Base-by-base conservation (phyloP, 495 filamentous ascomycete genomes). In the Peziza echinospora region DNA sequence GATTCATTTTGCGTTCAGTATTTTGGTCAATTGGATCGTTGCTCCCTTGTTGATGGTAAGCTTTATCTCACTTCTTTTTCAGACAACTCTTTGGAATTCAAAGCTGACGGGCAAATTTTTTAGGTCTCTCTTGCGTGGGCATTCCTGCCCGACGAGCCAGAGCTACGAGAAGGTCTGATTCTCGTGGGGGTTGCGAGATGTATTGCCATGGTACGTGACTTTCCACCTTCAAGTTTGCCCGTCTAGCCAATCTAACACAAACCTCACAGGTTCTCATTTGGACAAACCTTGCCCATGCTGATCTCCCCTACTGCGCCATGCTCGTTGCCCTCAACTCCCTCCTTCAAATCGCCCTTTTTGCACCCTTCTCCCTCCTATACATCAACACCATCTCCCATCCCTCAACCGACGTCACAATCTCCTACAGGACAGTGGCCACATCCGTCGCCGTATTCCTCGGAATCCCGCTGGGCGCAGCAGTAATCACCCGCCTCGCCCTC, bases 1-100 rank as follows among this genome's bases (percentile, higher is more conserved):
- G 84, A 69, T 75, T 13, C 86, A 93, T 56, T 70, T 93, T 45
- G 65, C 52, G 0, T 82, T 94, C 56, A 84, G 79, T 51, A 58
- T 94, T 21, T 45, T 89, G 19, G 59, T 85, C 28, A 93, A 94
- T 53, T 93, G 86, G 86, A 70, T 93, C 45, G 58, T 93, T n/a
- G 83, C 83, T 0, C 87, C 86, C 0, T 69, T 93, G 9, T 62
- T 93, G 24, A 93, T 93, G 87, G 82, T 83, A 57, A 55, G 66
- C 56, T 48, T 16, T 6, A 2, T 3, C 13, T 37, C 5, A 24
- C 37, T 10, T 16, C 17, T 13, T 17, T 24, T 17, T 17, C 7
- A 17, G 16, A 21, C 19, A 5, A 19, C 5, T 44, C 5, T 25
- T 34, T 4, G 3, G 13, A 2, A 17, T 37, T 11, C 30, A 13